Conservation (phyloP, 768 basidiomycete species). For the Astraeus odoratus region DNA sequence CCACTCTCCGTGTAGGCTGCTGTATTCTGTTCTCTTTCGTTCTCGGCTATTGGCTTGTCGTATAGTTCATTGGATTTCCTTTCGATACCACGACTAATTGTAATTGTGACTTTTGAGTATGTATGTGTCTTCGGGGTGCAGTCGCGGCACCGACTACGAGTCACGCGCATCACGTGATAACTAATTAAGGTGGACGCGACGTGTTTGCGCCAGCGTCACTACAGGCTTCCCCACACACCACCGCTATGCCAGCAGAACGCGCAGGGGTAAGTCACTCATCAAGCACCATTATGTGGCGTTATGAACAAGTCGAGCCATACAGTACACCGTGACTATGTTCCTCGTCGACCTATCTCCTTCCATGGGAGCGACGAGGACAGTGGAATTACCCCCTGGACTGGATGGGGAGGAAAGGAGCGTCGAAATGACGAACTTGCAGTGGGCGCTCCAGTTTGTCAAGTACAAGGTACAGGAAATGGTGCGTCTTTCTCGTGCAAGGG, state of each 20-base stretch:
- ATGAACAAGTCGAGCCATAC: conserved; percentile 10
- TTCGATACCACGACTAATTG: not conserved
- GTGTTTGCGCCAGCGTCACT: conserved; percentile 12
- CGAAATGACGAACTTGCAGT: conserved; percentile 73
- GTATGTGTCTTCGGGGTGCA: too few species aligned
- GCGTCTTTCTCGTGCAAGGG: conserved; percentile 4
- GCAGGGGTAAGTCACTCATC: conserved; percentile 55
- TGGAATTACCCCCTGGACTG: conserved; percentile 48
- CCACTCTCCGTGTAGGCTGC: too few species aligned
- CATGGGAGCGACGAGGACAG: conserved; percentile 61
- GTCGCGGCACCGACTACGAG: conserved; percentile 1
- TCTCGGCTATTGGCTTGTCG: not conserved
- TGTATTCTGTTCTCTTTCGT: not conserved
- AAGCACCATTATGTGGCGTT: not conserved
- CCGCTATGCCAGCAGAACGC: conserved; percentile 42
- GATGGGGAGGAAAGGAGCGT: conserved; percentile 43
- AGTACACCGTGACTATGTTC: conserved; percentile 84
- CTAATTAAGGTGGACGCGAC: conserved; percentile 22
- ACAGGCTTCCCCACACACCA: conserved; percentile 9
- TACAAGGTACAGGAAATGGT: conserved; percentile 92
- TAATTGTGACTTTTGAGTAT: not conserved
- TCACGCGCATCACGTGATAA: conserved; percentile 30
- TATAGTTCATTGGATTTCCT: not conserved
- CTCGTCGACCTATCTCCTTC: conserved; percentile 83
- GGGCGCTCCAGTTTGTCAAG: conserved; percentile 81